phyloP scores from a whole-genome alignment of 176 grass and related monocot species.

The Ensete ventricosum region DNA sequence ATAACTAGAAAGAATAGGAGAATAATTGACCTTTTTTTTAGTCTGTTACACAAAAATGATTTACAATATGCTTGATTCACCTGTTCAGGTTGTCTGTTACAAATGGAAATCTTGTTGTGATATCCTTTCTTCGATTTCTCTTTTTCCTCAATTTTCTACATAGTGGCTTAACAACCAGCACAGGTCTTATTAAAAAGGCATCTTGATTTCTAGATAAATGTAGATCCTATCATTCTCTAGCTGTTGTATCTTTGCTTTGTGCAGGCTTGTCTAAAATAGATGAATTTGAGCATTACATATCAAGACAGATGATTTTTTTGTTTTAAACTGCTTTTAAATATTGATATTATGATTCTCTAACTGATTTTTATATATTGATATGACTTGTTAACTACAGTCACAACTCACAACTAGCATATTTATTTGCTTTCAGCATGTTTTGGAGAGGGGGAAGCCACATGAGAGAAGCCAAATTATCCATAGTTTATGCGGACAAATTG shows the following conservation, averaged over 20 bases:
- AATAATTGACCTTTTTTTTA: too few species aligned
- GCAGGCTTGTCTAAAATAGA: neutral
- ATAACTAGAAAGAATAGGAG: too few species aligned
- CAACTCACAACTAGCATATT: neutral
- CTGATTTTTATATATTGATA: neutral
- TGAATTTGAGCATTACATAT: neutral
- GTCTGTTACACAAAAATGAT: too few species aligned
- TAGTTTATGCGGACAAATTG: conserved; percentile 64
- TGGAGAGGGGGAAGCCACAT: conserved; percentile 58
- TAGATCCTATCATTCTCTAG: neutral
- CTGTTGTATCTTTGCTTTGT: neutral
- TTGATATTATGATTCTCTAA: too few species aligned
- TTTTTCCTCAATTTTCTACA: too few species aligned
- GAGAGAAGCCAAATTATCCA: conserved; percentile 79
- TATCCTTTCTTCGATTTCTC: too few species aligned
- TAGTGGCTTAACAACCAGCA: too few species aligned
- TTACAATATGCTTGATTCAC: too few species aligned
- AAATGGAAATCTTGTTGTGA: too few species aligned
- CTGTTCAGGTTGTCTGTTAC: too few species aligned
- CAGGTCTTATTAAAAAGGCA: too few species aligned
- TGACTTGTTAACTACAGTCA: neutral
- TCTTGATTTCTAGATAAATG: neutral
- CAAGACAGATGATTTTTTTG: neutral
- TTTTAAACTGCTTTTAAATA: too few species aligned
- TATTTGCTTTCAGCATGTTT: conserved; percentile 69